Base-by-base conservation (phyloP, 345 rosid species). In the Laguncularia racemosa region DNA sequence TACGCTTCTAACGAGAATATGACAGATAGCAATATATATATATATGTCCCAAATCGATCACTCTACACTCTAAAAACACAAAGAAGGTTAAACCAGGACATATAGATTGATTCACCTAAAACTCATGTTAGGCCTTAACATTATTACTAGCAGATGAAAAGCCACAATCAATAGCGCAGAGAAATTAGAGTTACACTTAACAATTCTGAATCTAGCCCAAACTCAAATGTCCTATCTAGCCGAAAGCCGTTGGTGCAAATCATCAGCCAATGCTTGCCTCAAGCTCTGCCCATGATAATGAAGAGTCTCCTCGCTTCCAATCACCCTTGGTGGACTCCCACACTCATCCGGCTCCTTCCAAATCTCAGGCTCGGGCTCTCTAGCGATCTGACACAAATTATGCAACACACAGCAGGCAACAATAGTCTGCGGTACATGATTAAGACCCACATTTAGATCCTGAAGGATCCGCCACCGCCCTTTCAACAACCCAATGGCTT, bases 381-480 rank as follows among this genome's bases (percentile, higher is more conserved):
- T 78, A 0, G 95, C 95, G 55, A 89, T 81, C 78, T 93, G 99
- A 63, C 99, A 93, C 67, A 93, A 53, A 56, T 93, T 93, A 70
- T 93, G 99, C 92, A 93, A 69, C 60, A 93, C 99, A 57, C 99
- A 93, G 53, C 99, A 93, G 33, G 97, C 99, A 46, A 93, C 99
- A 55, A 93, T 85, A 2, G 99, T 89, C 81, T 93, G 99, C 0
- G 99, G 99, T 3, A 85, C 96, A 55, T 93, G 99, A 69, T 79
- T 85, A 11, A 89, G 79, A 3, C 96, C 99, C 64, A 93, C 97
- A 64, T 93, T 85, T 84, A 93, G 64, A 68, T 87, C 89, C 81
- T 84, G 95, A 66, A 93, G 85, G 65, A 93, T 89, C 87, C 75
- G 89, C 99, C 99, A 93, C 73, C 99, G 70, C 3, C 80, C 84